A percentile compares a stretch with the other conserved stretches of the same genome.
Conservation (phyloP, 345 rosid species). For the Moringa oleifera region DNA sequence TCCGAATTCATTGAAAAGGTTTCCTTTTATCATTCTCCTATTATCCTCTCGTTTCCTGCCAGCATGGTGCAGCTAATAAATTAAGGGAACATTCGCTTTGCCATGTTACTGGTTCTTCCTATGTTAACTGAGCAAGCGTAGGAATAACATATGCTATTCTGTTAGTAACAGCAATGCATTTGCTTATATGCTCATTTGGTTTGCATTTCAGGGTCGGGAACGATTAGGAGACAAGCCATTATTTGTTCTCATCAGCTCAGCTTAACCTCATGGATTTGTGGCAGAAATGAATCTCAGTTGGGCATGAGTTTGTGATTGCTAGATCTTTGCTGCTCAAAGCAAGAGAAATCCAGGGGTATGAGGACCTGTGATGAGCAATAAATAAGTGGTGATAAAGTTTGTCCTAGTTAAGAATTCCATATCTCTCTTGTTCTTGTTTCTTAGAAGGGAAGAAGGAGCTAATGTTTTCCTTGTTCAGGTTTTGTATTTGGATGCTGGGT, state of each 20-base stretch:
- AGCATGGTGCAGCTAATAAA: too few species aligned
- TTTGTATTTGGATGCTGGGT: too few species aligned
- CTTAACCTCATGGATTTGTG: slow-evolving; percentile 9
- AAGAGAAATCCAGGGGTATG: not conserved
- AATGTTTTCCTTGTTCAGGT: too few species aligned
- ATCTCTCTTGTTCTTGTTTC: too few species aligned
- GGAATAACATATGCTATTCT: not conserved
- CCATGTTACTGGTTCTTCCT: not conserved
- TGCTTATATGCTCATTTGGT: slow-evolving; percentile 3
- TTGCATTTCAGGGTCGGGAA: slow-evolving; percentile 62
- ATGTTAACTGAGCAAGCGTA: not conserved
- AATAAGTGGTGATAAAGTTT: not conserved
- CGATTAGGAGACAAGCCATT: slow-evolving; percentile 69
- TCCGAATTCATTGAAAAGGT: too few species aligned
- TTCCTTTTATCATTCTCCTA: not conserved
- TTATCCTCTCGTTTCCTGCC: too few species aligned
- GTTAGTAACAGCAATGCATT: not conserved
- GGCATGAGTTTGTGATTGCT: not conserved
- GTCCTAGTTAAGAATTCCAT: too few species aligned
- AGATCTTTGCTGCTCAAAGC: not conserved
- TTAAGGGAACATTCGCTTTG: not conserved
- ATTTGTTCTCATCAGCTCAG: slow-evolving; percentile 64
- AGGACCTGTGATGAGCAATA: too few species aligned
- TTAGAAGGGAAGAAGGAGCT: too few species aligned
- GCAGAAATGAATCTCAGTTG: not conserved